phyloP scores from a whole-genome alignment of 345 rosid species.

The Jatropha curcas region DNA sequence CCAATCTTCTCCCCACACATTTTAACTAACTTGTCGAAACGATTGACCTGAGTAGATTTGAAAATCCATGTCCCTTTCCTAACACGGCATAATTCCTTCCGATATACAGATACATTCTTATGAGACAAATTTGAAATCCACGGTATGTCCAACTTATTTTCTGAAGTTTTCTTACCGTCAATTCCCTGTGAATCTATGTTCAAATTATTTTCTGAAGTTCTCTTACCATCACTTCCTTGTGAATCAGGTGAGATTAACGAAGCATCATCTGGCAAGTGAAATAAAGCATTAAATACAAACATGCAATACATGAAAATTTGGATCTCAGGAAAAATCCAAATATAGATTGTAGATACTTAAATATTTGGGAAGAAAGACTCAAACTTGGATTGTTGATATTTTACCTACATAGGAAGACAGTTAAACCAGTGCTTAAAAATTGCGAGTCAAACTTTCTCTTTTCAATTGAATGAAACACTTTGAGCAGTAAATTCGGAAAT shows the following conservation, averaged over 20 bases:
- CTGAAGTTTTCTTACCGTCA: too few relatives aligned
- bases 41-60: constrained; percentile 35
- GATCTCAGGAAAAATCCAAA: background rate
- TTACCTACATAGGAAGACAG: background rate
- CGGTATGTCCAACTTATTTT: constrained; percentile 37
- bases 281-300: background rate
- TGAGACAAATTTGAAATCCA: constrained; percentile 31
- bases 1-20: constrained; percentile 55
- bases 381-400: background rate
- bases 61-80: constrained; percentile 59
- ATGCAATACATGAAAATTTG: background rate
- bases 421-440: background rate
- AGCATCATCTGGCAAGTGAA: constrained; percentile 20
- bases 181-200: constrained; percentile 5
- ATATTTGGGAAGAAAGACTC: background rate
- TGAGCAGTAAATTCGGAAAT: background rate
- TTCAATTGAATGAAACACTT: background rate
- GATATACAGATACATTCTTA: constrained; percentile 20
- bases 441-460: background rate
- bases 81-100: constrained; percentile 51
- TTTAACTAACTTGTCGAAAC: constrained; percentile 36
- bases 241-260: constrained; percentile 7
- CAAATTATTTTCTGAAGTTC: background rate
- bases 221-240: background rate
- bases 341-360: background rate